These are phyloP conservation scores for Rosa multiflora DNA, from an alignment of 306 rosid genomes.

Conservation along the genomic window DNA sequence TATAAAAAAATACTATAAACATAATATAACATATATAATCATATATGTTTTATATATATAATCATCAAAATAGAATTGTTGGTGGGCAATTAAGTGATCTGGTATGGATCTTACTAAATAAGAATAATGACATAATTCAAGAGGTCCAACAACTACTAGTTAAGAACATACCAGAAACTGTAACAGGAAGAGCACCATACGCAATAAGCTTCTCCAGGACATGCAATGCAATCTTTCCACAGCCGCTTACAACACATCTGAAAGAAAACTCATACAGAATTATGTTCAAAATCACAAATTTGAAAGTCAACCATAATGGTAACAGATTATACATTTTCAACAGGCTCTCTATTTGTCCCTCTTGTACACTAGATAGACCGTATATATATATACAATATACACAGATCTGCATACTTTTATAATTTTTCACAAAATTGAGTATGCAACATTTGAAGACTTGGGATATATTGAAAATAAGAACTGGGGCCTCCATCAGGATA, in stretches of 20 bases:
- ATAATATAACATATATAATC: neutral
- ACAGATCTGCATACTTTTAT: neutral
- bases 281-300: slow-evolving; percentile 23
- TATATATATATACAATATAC: no score
- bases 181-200: slow-evolving; percentile 88
- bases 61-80: neutral
- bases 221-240: slow-evolving; percentile 98
- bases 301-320: slow-evolving; percentile 20
- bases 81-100: neutral
- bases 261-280: slow-evolving; percentile 27
- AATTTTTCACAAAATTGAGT: neutral
- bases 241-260: slow-evolving; percentile 93
- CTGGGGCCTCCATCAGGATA: slow-evolving; percentile 13
- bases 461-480: slow-evolving; percentile 1
- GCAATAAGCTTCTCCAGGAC: slow-evolving; percentile 97
- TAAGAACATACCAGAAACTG: slow-evolving; percentile 72
- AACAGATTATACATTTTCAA: neutral
- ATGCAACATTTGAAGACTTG: neutral
- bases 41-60: neutral
- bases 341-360: no score
- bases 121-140: slow-evolving; percentile 33
- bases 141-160: slow-evolving; percentile 9
- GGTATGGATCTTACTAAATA: neutral
- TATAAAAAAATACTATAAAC: no score
- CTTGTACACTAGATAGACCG: neutral